phyloP scores from a whole-genome alignment of 2,329 filamentous ascomycete genomes.

The Pseudogymnoascus sp. region DNA sequence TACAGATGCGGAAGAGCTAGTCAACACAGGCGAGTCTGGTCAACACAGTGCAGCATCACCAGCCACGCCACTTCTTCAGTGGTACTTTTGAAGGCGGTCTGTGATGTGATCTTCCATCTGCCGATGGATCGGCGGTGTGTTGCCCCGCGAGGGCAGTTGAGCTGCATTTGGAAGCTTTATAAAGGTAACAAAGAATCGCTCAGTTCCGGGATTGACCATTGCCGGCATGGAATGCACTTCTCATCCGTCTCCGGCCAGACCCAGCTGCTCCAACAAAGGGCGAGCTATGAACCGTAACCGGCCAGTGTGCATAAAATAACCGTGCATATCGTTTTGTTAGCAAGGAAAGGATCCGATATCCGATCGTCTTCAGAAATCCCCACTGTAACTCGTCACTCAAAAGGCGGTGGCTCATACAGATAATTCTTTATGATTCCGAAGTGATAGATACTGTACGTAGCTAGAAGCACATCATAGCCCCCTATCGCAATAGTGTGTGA shows the following conservation, averaged over 20 bases:
- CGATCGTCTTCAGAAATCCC: background rate
- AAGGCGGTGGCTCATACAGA: background rate
- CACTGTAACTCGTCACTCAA: background rate
- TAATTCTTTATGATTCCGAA: background rate
- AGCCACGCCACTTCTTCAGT: constrained; percentile 7
- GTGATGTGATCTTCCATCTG: background rate
- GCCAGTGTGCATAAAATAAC: background rate
- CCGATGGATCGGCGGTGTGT: background rate
- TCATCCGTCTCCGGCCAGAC: no score
- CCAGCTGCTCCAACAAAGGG: no score
- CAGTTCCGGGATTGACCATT: background rate
- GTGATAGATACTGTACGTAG: background rate
- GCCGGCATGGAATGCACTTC: background rate
- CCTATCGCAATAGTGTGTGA: background rate
- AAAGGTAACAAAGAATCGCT: background rate
- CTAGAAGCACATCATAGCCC: background rate
- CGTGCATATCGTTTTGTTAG: background rate
- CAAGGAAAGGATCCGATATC: background rate
- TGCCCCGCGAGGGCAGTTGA: background rate
- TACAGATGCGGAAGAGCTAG: background rate
- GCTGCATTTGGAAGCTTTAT: background rate
- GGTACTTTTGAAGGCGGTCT: background rate
- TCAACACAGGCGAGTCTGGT: background rate
- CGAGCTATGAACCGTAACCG: background rate
- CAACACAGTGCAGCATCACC: background rate